Percentiles rank a stretch among this genome's conserved stretches.
Evolutionary conservation across 345 rosid species (phyloP).

Genomic region (Corchorus olitorius): DNA sequence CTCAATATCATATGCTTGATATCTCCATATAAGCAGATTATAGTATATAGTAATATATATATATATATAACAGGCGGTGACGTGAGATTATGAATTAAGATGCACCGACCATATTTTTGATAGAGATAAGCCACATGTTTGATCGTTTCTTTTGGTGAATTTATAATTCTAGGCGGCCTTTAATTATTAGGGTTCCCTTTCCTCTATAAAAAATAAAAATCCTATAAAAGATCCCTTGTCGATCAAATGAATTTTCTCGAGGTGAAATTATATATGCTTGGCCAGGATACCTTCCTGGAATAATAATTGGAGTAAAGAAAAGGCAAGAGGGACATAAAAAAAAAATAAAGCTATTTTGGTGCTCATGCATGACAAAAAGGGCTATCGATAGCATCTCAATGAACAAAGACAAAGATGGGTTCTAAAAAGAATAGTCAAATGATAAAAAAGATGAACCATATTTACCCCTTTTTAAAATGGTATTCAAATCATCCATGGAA

Average conservation of each 20-base stretch:
- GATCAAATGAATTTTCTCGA: neutral
- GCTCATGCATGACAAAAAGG: constrained; percentile 16
- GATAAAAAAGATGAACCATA: neutral
- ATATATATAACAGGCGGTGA: too few species aligned
- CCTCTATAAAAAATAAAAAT: neutral
- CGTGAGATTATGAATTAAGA: neutral
- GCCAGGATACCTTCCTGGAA: neutral
- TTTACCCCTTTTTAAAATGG: neutral
- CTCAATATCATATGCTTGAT: neutral
- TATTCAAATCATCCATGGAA: neutral
- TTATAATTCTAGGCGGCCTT: constrained; percentile 13
- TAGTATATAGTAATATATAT: too few species aligned
- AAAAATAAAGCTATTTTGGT: neutral
- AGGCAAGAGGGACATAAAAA: neutral
- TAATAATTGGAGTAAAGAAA: constrained; percentile 5
- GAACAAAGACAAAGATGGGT: neutral
- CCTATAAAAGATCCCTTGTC: neutral
- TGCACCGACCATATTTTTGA: constrained; percentile 29
- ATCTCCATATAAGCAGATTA: neutral
- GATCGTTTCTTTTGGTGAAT: constrained; percentile 7
- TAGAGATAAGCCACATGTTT: neutral
- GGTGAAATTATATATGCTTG: neutral
- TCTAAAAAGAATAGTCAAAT: constrained; percentile 21
- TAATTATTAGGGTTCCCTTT: neutral
- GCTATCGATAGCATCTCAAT: neutral